Evolutionary conservation across 345 rosid genomes (phyloP).

Genomic region (thale cress (Arabidopsis thaliana)): TAIR10.1 NC_003076.8:18587001-18587500

Average conservation of each 20-base stretch:
- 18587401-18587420: slow-evolving; percentile 62
- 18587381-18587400: slow-evolving; percentile 61
- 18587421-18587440: slow-evolving; percentile 57
- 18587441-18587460: slow-evolving; percentile 76
- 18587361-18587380: slow-evolving; percentile 77
- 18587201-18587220: slow-evolving; percentile 78
- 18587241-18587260: slow-evolving; percentile 83
- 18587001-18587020: slow-evolving; percentile 9
- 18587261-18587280: slow-evolving; percentile 70
- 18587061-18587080: background rate
- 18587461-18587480: slow-evolving; percentile 79
- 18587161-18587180: slow-evolving; percentile 66
- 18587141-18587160: slow-evolving; percentile 85
- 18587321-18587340: slow-evolving; percentile 52
- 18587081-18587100: slow-evolving; percentile 15
- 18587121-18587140: slow-evolving; percentile 78
- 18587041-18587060: background rate
- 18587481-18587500: slow-evolving; percentile 79
- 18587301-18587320: slow-evolving; percentile 72
- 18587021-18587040: slow-evolving; percentile 9
- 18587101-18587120: slow-evolving; percentile 30
- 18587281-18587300: slow-evolving; percentile 78
- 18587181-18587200: slow-evolving; percentile 75
- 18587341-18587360: slow-evolving; percentile 59
- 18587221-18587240: slow-evolving; percentile 70